Base-by-base conservation (phyloP, 371 early-diverging fungal genomes). In the Coemansia sp. region DNA sequence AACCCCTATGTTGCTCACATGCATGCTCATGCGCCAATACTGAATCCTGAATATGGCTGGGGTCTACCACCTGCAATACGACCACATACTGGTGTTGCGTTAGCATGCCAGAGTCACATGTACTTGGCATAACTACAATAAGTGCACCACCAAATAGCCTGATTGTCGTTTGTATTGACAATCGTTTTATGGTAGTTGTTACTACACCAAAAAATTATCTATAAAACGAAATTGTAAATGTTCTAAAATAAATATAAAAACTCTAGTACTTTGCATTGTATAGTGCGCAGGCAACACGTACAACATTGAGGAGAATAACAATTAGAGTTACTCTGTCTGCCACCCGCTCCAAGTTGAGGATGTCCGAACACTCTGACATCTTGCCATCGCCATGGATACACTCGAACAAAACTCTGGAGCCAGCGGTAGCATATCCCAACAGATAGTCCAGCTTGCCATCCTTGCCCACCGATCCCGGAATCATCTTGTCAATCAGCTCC, bases 391-490 rank as follows among this genome's bases (percentile, higher is more conserved):
- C 51, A 32, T 78, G 49, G 7, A 78, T 78, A 47, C 77, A 74
- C 57, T 69, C 66, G 37, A 78, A 75, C 12, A 75, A 44, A 18
- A 78, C 55, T 7, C 62, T 54, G 14, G 77, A 60, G 2, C 78
- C 79, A 0, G 78, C 79, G 1, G 79, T 79, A 5, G 78, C 78
- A 46, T 78, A 78, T 4, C 72, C 61, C 0, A 78, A 36, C 42
- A 78, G 14, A 47, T 68, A 79, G 16, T 68, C 58, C 4, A 75
- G 61, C 34, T 65, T 78, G 39, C 60, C 61, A 4, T 58, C 48
- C 14, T 59, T 66, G 24, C 71, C 72, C 2, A 75, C 62, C 2
- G 57, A 58, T 2, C 60, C 74, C 0, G 58, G 56, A 7, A 51
- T 24, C 76, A 79, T 79, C 60, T 78, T 79, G 39, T 69, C 65